Percentiles rank a stretch among this genome's conserved stretches.
Conservation (phyloP, 495 filamentous ascomycete genomes). For the Xylaria longipes region DNA sequence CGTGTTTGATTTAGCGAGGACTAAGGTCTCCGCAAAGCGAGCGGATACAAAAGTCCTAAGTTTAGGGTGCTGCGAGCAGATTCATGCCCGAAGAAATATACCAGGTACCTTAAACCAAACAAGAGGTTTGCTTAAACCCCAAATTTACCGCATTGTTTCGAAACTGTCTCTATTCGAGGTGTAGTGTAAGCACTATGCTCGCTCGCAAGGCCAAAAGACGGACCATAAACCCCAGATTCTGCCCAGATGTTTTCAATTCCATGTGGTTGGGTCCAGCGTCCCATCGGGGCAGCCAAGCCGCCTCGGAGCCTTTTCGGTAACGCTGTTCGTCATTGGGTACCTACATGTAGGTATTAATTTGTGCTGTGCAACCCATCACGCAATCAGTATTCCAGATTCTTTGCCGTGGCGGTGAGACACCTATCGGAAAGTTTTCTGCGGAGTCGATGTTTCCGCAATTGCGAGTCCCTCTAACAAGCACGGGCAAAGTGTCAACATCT, state of each 20-base stretch:
- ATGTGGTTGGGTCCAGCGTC: not conserved
- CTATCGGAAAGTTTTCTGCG: not conserved
- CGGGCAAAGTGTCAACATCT: not conserved
- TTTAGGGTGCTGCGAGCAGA: not conserved
- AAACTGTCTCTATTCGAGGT: not conserved
- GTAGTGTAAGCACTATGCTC: not conserved
- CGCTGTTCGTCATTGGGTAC: not conserved
- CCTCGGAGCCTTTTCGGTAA: not conserved
- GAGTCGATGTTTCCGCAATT: not conserved
- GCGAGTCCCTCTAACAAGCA: not conserved
- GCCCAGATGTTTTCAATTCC: not conserved
- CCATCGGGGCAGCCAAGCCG: not conserved
- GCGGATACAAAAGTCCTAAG: not conserved
- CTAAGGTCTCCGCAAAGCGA: not conserved
- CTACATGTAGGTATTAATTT: constrained; percentile 5
- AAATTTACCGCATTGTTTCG: not conserved
- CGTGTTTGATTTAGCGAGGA: not conserved
- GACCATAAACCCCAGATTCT: not conserved
- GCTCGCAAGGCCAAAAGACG: not conserved
- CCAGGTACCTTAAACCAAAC: not conserved
- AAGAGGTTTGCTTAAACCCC: not conserved
- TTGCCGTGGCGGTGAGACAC: constrained; percentile 16
- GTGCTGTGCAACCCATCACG: constrained; percentile 26
- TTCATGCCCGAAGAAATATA: not conserved
- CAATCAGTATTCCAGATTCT: constrained; percentile 13